These are phyloP conservation scores for Corniculantispora saksenae DNA, from an alignment of 2,329 filamentous ascomycete genomes.

Conservation along the genomic window DNA sequence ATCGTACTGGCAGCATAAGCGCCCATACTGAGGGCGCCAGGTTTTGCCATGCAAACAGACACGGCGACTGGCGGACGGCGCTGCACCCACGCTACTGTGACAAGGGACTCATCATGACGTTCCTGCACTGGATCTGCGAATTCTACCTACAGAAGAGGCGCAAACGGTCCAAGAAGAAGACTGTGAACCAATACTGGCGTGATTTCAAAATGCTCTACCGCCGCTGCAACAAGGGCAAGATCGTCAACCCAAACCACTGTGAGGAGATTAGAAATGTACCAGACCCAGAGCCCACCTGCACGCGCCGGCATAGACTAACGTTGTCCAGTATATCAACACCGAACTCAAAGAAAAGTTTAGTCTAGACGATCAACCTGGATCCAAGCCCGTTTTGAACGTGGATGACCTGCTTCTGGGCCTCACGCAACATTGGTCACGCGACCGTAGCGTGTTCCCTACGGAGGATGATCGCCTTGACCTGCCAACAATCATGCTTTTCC, in stretches of 20 bases:
- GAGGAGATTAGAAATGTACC: slow-evolving; percentile 13
- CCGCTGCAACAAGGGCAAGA: slow-evolving; percentile 22
- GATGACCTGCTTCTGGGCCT: slow-evolving; percentile 25
- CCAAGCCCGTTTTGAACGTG: slow-evolving; percentile 20
- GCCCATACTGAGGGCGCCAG: too few species aligned
- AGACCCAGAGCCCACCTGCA: not conserved
- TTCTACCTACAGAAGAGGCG: slow-evolving; percentile 22
- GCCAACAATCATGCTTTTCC: slow-evolving; percentile 30
- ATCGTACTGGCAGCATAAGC: too few species aligned
- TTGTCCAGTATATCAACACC: not conserved
- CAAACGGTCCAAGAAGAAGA: slow-evolving; percentile 22
- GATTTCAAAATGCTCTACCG: slow-evolving; percentile 28
- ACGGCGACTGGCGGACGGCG: slow-evolving; percentile 20
- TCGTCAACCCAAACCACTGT: slow-evolving; percentile 23
- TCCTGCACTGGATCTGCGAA: slow-evolving; percentile 28
- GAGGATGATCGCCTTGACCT: slow-evolving; percentile 28
- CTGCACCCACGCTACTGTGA: slow-evolving; percentile 21
- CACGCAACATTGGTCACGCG: slow-evolving; percentile 26
- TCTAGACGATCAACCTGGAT: slow-evolving; percentile 19
- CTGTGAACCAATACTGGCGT: slow-evolving; percentile 25
- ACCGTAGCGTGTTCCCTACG: slow-evolving; percentile 27
- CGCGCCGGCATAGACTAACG: not conserved
- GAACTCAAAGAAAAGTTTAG: slow-evolving; percentile 24
- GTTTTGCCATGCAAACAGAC: slow-evolving; percentile 14
- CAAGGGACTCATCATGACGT: slow-evolving; percentile 28